Evolutionary conservation across 2,329 filamentous ascomycete species (phyloP).

Genomic region (Colletotrichum echinochloae): DNA sequence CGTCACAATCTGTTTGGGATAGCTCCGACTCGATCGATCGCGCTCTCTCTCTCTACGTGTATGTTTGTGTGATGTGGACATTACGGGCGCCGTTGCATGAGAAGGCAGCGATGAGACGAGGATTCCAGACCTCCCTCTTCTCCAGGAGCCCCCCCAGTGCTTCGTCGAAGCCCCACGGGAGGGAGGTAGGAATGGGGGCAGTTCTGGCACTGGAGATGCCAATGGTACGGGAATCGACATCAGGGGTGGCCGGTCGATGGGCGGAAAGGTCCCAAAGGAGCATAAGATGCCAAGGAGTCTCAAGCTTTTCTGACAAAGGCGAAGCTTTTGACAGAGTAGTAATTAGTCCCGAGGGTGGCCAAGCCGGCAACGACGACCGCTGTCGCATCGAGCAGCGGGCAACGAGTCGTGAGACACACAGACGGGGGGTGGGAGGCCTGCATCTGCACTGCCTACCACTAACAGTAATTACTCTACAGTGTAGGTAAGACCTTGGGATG

Average conservation of each 20-base stretch:
- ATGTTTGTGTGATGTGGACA: background rate
- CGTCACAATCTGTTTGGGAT: background rate
- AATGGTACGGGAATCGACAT: conserved; percentile 5
- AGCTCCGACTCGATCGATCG: background rate
- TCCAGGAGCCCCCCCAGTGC: conserved; percentile 17
- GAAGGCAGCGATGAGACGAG: conserved; percentile 6
- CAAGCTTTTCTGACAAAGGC: conserved; percentile 31
- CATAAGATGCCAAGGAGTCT: conserved; percentile 22
- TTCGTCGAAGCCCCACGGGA: conserved; percentile 24
- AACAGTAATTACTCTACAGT: background rate
- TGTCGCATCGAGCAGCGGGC: conserved; percentile 26
- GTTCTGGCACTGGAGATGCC: conserved; percentile 9
- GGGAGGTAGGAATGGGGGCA: conserved; percentile 11
- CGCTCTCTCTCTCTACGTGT: background rate
- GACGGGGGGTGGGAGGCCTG: background rate
- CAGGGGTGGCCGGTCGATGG: conserved; percentile 21
- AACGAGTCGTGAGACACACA: conserved; percentile 19
- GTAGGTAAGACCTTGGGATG: background rate
- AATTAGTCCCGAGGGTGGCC: conserved; percentile 31
- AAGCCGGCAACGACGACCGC: conserved; percentile 32
- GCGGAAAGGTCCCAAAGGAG: background rate
- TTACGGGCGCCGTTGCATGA: background rate
- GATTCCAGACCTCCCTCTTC: conserved; percentile 1
- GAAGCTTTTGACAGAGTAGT: conserved; percentile 38
- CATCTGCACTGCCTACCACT: background rate